phyloP scores from a whole-genome alignment of 345 rosid species.

The Citrus maxima region DNA sequence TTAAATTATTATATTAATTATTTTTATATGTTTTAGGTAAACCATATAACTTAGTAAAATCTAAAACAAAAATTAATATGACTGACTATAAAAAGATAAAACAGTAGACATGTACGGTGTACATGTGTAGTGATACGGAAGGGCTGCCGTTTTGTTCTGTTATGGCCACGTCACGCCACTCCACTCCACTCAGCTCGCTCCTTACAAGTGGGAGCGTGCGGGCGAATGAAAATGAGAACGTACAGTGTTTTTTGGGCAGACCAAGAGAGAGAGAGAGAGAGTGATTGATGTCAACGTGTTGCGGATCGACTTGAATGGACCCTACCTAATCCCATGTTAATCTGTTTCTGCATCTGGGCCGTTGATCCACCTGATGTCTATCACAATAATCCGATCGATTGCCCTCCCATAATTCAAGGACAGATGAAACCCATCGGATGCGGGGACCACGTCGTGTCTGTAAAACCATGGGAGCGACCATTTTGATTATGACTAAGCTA shows the following conservation, averaged over 20 bases:
- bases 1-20: no score
- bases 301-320: conserved; percentile 6
- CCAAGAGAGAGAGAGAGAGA: neutral
- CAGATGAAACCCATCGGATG: neutral
- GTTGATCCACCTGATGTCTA: neutral
- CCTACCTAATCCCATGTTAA: neutral
- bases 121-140: conserved; percentile 15
- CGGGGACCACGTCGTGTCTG: neutral
- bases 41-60: no score
- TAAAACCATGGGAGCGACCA: neutral
- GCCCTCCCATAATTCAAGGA: neutral
- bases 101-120: conserved; percentile 23
- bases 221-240: neutral
- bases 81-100: neutral
- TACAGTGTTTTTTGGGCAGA: neutral
- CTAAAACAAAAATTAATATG: neutral
- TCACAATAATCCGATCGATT: neutral
- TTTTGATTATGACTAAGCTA: neutral
- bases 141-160: neutral
- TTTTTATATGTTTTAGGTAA: no score
- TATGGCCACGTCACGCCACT: neutral
- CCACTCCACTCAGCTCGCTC: conserved; percentile 21
- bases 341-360: neutral
- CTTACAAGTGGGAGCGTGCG: conserved; percentile 34
- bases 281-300: neutral